Evolutionary conservation across 345 rosid species (phyloP).

Genomic region (Rhizophora mangle): DNA sequence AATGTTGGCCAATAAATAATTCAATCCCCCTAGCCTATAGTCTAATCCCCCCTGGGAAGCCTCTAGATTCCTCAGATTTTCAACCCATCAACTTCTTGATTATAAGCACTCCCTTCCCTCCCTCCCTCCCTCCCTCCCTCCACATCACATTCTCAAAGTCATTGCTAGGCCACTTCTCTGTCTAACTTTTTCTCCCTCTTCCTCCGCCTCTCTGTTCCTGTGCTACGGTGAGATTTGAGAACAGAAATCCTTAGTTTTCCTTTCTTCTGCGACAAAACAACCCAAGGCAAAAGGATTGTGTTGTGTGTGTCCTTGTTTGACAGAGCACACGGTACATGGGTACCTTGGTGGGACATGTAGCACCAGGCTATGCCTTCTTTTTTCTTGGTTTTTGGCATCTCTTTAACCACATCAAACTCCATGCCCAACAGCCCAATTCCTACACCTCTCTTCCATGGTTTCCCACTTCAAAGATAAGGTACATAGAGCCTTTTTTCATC

Average conservation of each 20-base stretch:
- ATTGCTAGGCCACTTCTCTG: too few relatives aligned
- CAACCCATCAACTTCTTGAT: neutral
- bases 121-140: neutral
- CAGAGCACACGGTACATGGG: slow-evolving; percentile 46
- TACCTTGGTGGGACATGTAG: slow-evolving; percentile 66
- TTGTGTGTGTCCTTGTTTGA: neutral
- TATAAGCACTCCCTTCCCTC: slow-evolving; percentile 5
- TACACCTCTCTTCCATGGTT: slow-evolving; percentile 64
- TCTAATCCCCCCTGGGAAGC: slow-evolving; percentile 21
- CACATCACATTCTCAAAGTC: neutral
- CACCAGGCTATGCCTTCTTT: slow-evolving; percentile 67
- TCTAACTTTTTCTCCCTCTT: neutral
- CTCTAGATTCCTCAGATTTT: slow-evolving; percentile 16
- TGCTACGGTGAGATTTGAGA: neutral
- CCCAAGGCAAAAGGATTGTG: neutral
- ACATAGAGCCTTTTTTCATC: slow-evolving; percentile 60
- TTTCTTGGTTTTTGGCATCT: slow-evolving; percentile 77
- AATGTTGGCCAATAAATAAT: slow-evolving; percentile 12
- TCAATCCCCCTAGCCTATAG: neutral
- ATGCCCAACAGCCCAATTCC: slow-evolving; percentile 45
- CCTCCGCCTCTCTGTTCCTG: neutral
- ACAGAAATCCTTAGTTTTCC: neutral
- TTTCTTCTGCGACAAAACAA: neutral
- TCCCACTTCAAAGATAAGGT: slow-evolving; percentile 43
- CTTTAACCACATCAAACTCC: slow-evolving; percentile 62